Evolutionary conservation across 805 yeast genomes (phyloP).

Genomic region (Maudiozyma turicensis): DNA sequence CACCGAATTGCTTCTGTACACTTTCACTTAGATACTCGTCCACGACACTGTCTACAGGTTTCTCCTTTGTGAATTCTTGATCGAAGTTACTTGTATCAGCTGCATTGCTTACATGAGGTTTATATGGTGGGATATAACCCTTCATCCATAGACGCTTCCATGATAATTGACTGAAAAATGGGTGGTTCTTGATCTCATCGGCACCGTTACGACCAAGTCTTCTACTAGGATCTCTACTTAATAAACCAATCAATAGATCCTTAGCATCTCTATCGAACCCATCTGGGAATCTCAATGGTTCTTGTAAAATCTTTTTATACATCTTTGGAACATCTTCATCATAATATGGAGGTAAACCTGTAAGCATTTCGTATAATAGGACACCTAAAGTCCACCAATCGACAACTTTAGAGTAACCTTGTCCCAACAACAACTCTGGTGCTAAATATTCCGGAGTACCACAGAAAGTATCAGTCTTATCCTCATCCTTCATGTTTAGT

Average conservation of each 20-base stretch:
- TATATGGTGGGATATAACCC: constrained; percentile 90
- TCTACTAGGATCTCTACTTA: constrained; percentile 76
- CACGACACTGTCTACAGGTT: constrained; percentile 91
- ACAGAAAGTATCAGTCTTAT: constrained; percentile 86
- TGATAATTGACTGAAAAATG: constrained; percentile 81
- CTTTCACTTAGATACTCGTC: constrained; percentile 85
- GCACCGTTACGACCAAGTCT: constrained; percentile 78
- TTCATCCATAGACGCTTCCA: constrained; percentile 78
- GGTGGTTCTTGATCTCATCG: constrained; percentile 70
- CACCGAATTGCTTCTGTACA: constrained; percentile 97
- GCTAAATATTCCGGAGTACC: constrained; percentile 98
- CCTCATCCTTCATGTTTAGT: constrained; percentile 84
- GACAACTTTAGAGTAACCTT: constrained; percentile 90
- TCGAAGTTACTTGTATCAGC: constrained; percentile 92
- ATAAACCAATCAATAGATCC: constrained; percentile 61
- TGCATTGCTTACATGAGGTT: constrained; percentile 79
- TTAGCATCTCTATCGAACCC: constrained; percentile 81
- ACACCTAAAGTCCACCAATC: constrained; percentile 99
- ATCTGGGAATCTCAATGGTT: constrained; percentile 80
- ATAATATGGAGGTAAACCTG: constrained; percentile 94
- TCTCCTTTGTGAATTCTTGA: constrained; percentile 81
- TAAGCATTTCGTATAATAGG: constrained; percentile 86
- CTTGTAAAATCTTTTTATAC: constrained; percentile 89
- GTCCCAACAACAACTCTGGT: constrained; percentile 83
- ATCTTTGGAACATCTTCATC: constrained; percentile 88